These are phyloP conservation scores for Plenodomus lindquistii DNA, from an alignment of 2,329 filamentous ascomycete genomes.

Conservation along the genomic window DNA sequence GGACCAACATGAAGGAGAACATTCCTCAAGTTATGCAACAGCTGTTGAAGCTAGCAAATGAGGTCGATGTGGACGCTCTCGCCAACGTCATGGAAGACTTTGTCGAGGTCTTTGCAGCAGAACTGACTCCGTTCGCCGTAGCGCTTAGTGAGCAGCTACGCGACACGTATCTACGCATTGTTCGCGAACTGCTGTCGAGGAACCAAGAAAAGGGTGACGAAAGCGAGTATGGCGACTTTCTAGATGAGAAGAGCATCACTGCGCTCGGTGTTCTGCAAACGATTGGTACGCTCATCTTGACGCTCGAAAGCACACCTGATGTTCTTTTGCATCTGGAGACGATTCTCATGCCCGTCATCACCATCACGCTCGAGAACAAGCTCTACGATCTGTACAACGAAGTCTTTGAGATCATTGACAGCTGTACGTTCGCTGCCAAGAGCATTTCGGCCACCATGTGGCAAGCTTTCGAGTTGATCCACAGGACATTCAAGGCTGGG, in stretches of 20 bases:
- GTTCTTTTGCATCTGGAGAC: constrained; percentile 93
- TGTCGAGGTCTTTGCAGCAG: constrained; percentile 96
- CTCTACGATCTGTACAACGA: constrained; percentile 98
- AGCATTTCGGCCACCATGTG: constrained; percentile 96
- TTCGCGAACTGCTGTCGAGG: constrained; percentile 87
- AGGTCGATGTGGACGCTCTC: constrained; percentile 94
- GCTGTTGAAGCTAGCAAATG: constrained; percentile 92
- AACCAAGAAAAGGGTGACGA: constrained; percentile 75
- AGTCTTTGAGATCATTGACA: constrained; percentile 98
- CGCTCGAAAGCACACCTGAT: constrained; percentile 94
- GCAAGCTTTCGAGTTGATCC: constrained; percentile 96
- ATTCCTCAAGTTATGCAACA: constrained; percentile 99
- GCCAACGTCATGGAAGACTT: constrained; percentile 99
- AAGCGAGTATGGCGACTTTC: constrained; percentile 82
- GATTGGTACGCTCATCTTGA: constrained; percentile 95
- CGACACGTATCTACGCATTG: constrained; percentile 93
- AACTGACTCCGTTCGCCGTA: constrained; percentile 95
- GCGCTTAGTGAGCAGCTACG: constrained; percentile 93
- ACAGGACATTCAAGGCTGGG: constrained; percentile 94
- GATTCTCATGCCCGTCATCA: constrained; percentile 95
- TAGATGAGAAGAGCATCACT: constrained; percentile 98
- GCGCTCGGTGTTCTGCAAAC: constrained; percentile 95
- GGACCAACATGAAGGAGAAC: constrained; percentile 93
- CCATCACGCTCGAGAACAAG: constrained; percentile 95
- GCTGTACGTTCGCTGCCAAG: constrained; percentile 97